These are phyloP conservation scores for Leccinum boreale DNA, from an alignment of 768 basidiomycete genomes.

Conservation along the genomic window DNA sequence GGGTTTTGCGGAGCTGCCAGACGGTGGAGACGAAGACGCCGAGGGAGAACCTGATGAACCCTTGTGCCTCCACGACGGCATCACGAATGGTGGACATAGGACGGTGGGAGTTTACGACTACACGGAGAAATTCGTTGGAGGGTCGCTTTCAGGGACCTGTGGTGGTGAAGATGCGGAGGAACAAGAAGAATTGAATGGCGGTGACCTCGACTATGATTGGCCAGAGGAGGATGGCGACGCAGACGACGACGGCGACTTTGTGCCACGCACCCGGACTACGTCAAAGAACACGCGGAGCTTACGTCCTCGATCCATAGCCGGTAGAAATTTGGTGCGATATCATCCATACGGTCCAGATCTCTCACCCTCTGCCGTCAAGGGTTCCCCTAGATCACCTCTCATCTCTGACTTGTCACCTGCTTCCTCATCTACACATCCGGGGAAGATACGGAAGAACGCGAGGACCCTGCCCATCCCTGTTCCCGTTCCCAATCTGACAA, in stretches of 20 bases:
- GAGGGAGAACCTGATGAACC: slow-evolving; percentile 34
- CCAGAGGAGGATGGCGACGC: slow-evolving; percentile 30
- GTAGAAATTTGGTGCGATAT: slow-evolving; percentile 33
- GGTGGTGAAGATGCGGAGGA: slow-evolving; percentile 27
- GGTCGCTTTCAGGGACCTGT: slow-evolving; percentile 22
- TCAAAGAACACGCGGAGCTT: slow-evolving; percentile 37
- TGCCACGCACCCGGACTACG: slow-evolving; percentile 30
- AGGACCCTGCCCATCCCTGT: slow-evolving; percentile 52
- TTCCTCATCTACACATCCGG: slow-evolving; percentile 22
- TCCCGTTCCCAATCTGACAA: slow-evolving; percentile 65
- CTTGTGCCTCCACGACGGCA: slow-evolving; percentile 23
- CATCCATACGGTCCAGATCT: slow-evolving; percentile 29
- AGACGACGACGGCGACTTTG: slow-evolving; percentile 34
- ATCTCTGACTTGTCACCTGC: slow-evolving; percentile 29
- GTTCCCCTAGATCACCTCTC: slow-evolving; percentile 31
- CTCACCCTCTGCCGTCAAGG: slow-evolving; percentile 29
- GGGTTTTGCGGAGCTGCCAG: slow-evolving; percentile 27
- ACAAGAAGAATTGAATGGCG: slow-evolving; percentile 19
- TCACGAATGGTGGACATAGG: slow-evolving; percentile 24
- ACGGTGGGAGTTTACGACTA: slow-evolving; percentile 27
- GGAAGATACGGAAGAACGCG: slow-evolving; percentile 32
- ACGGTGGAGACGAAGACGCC: slow-evolving; percentile 34
- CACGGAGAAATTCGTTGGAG: slow-evolving; percentile 14
- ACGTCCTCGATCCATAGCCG: slow-evolving; percentile 34
- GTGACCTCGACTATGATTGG: slow-evolving; percentile 30